Conservation (phyloP, 1,139 yeast genomes). For the Pichia sp. region DNA sequence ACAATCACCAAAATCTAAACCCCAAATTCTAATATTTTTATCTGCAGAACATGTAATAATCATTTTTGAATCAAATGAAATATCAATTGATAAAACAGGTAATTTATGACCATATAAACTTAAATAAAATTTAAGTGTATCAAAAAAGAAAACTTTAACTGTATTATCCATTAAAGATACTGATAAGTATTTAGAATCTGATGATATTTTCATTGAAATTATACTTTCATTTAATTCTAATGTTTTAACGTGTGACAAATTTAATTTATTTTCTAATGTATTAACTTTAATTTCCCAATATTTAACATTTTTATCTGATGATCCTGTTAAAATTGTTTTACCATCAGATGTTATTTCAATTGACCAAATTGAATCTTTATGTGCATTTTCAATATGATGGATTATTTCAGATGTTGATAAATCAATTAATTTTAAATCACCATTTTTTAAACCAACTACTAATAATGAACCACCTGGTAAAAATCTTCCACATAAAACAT, state of each 20-base stretch:
- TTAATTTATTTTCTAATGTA: constrained; percentile 47
- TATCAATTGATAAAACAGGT: constrained; percentile 87
- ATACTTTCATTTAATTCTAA: constrained; percentile 84
- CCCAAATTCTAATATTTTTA: constrained; percentile 96
- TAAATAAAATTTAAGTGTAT: constrained; percentile 77
- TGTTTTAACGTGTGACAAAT: constrained; percentile 67
- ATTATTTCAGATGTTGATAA: constrained; percentile 72
- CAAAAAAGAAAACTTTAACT: constrained; percentile 86
- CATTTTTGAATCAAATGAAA: constrained; percentile 79
- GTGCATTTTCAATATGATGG: constrained; percentile 69
- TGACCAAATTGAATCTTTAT: constrained; percentile 87
- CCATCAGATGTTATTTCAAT: constrained; percentile 86
- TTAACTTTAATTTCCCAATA: constrained; percentile 78
- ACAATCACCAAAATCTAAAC: constrained; percentile 97
- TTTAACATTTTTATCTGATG: constrained; percentile 84
- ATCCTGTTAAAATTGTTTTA: constrained; percentile 78
- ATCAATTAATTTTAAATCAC: constrained; percentile 79
- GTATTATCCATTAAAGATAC: constrained; percentile 86
- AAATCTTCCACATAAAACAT: constrained; percentile 74
- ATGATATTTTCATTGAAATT: constrained; percentile 72
- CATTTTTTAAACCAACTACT: constrained; percentile 86
- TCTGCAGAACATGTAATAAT: constrained; percentile 93
- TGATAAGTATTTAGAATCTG: constrained; percentile 72
- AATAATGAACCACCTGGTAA: constrained; percentile 88
- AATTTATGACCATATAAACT: constrained; percentile 93